Base-by-base conservation (phyloP, 2,329 filamentous ascomycete genomes). In the Macrophomina phaseolina region DNA sequence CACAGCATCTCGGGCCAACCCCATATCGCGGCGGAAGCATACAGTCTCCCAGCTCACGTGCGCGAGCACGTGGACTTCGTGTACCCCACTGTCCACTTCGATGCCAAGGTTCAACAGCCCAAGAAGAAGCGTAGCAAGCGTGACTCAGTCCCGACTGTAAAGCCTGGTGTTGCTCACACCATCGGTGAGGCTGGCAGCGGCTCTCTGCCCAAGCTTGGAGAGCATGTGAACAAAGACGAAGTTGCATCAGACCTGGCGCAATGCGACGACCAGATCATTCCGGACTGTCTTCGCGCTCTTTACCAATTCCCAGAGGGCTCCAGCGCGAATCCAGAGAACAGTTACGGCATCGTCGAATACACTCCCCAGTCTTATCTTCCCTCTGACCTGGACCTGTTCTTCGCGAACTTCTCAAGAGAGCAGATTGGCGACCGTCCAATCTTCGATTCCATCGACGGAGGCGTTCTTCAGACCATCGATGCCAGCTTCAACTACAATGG, bases 251-350 rank as follows among this genome's bases (percentile, higher is more conserved):
- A 53, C 12, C 49, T 53, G 14, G 28, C 49, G 30, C 49, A 53
- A 18, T 90, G 87, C 71, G 82, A 86, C 69, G 75, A 76, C 14
- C 82, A 84, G 72, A 87, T 89, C 69, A 88, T 86, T 0, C 85
- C 86, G 0, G 81, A 81, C 49, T 89, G 87, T 70, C 68, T 80
- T 23, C 70, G 75, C 8, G 74, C 73, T 6, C 68, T 80, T 3
- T 80, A 80, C 68, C 70, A 73, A 38, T 75, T 80, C 62, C 75
- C 76, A 23, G 46, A 58, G 12, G 45, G 36, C 16, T 34, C 36
- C 40, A 49, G 8, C 11, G 49, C 49, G 5, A 53, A 53, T 30
- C 45, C 58, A 34, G 60, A 49, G 5, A 66, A 66, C 36, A 30
- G 32, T 7, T 36, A 62, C 40, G 64, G 64, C 12, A 66, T 66